These are phyloP conservation scores for Euclidium syriacum DNA, from an alignment of 345 rosid genomes.

Conservation along the genomic window DNA sequence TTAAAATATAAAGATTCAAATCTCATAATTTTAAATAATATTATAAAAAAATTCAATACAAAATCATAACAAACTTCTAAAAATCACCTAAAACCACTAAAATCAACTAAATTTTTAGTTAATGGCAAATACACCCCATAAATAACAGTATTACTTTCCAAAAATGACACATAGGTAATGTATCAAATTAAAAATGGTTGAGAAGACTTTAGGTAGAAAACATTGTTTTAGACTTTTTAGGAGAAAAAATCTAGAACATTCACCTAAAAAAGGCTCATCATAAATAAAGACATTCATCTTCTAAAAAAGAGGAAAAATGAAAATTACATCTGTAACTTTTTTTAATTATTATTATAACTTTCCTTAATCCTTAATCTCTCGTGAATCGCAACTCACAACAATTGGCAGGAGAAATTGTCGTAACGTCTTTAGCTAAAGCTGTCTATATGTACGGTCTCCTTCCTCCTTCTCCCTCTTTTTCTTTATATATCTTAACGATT, in stretches of 20 bases:
- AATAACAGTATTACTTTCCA: background rate
- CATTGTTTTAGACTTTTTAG: background rate
- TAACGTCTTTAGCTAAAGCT: constrained; percentile 22
- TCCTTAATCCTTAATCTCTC: constrained; percentile 20
- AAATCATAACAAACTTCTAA: too few species aligned
- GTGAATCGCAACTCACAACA: constrained; percentile 29
- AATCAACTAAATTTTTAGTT: too few species aligned
- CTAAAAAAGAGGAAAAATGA: too few species aligned
- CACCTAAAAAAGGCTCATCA: constrained; percentile 11
- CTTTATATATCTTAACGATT: background rate
- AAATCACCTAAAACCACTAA: too few species aligned
- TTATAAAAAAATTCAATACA: too few species aligned
- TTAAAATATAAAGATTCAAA: too few species aligned
- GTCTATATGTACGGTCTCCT: constrained; percentile 18
- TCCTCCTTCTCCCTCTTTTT: background rate
- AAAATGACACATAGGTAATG: background rate
- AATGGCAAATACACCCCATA: too few species aligned
- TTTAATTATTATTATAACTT: background rate
- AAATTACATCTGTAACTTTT: background rate
- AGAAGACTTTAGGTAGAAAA: background rate
- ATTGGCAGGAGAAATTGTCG: constrained; percentile 34
- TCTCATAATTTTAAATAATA: too few species aligned
- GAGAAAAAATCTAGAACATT: too few species aligned
- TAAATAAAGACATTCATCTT: constrained; percentile 15
- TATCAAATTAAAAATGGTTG: background rate